These are phyloP conservation scores for Zizania palustris DNA, from an alignment of 202 grass and related monocot species.

Conservation along the genomic window DNA sequence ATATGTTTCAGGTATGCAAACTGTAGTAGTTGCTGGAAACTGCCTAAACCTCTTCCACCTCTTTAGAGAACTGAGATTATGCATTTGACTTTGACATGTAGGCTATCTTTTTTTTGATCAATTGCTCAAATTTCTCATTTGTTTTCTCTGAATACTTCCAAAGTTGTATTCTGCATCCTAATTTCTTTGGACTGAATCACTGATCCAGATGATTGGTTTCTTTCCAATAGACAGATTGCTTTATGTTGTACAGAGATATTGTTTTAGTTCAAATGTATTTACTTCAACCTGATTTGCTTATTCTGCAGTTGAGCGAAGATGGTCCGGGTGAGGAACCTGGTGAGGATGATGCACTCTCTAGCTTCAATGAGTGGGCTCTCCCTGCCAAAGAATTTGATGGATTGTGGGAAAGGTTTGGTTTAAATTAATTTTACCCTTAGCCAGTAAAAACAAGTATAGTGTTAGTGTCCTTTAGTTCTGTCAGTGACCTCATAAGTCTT, in stretches of 20 bases:
- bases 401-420: conserved; percentile 88
- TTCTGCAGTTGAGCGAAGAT: conserved; percentile 86
- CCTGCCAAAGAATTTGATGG: conserved; percentile 98
- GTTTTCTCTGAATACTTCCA: neutral
- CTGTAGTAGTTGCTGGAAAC: conserved; percentile 4
- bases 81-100: neutral
- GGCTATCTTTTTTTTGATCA: conserved; percentile 35
- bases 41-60: conserved; percentile 12
- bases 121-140: conserved; percentile 5
- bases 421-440: conserved; percentile 32
- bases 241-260: conserved; percentile 13
- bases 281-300: conserved; percentile 40
- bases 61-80: neutral
- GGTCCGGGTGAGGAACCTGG: conserved; percentile 94
- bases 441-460: neutral
- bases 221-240: conserved; percentile 2
- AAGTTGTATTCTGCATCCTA: conserved; percentile 6
- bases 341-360: conserved; percentile 90
- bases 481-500: conserved; percentile 34
- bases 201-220: neutral
- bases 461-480: conserved; percentile 23
- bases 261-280: conserved; percentile 21
- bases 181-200: neutral
- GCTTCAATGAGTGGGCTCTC: conserved; percentile 91
- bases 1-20: conserved; percentile 81